Evolutionary conservation across 805 yeast species (phyloP), one percentile per base, ranked within the genome.

Genomic region (Candida saitoana): DNA sequence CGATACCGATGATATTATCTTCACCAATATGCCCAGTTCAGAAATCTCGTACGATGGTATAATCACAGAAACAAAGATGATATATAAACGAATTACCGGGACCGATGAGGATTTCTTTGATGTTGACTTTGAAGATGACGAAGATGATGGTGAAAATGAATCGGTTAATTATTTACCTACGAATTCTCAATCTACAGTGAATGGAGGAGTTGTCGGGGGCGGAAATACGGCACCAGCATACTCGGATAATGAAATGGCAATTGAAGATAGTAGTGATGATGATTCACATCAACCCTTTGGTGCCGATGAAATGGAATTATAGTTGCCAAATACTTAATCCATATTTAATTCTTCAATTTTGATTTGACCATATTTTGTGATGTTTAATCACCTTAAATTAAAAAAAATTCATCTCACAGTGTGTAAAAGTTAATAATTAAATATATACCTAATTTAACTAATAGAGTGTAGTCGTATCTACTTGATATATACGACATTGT

Each of bases 21-120:
- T 69, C 45, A 60, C 74, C 34, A 67, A 80, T 37, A 78, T 85
- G 79, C 95, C 95, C 18, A 81, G 90, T 1, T 71, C 85, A 5
- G 98, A 91, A 56, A 75, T 93, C 22, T 84, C 96, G 30, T 91
- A 89, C 60, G 97, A 91, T 59, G 98, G 96, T 22, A 77, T 87
- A 3, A 78, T 91, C 15, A 80, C 90, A 2, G 93, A 88, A 46
- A 88, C 90, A 5, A 84, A 80, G 57, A 67, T 77, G 16, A 59
- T 91, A 33, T 91, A 87, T 60, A 81, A 79, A 46, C 72, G 75
- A 43, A 82, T 91, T 47, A 95, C 93, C 8, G 98, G 98, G 7
- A 78, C 95, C 2, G 93, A 86, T 58, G 97, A 91, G 54, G 98
- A 91, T 63, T 93, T 93, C 67, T 91, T 91, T 58, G 96, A 88